These are phyloP conservation scores for Apostasia shenzhenica DNA, from an alignment of 106 monocot species.

Conservation along the genomic window DNA sequence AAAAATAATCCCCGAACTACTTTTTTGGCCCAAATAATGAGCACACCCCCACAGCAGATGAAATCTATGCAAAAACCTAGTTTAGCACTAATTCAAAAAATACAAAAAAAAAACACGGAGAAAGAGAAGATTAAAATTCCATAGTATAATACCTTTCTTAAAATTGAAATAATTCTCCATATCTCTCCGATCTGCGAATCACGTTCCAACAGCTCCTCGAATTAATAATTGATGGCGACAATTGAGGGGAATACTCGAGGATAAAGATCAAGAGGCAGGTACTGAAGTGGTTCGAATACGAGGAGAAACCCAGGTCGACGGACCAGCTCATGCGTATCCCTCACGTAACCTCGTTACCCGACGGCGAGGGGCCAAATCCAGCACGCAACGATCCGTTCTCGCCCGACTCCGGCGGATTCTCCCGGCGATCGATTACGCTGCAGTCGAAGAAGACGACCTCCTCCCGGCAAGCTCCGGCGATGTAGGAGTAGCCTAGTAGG, in stretches of 20 bases:
- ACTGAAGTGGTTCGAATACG: conserved; percentile 78
- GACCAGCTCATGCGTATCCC: conserved; percentile 76
- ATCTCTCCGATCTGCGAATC: background rate
- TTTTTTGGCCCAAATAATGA: no score
- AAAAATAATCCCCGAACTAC: no score
- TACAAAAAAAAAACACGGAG: background rate
- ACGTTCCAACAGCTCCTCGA: conserved; percentile 4
- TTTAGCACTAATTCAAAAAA: background rate
- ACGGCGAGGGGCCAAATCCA: background rate
- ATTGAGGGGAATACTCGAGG: conserved; percentile 69
- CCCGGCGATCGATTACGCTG: background rate
- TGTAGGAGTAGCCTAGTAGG: background rate
- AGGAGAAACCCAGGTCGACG: conserved; percentile 51
- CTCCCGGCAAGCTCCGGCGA: background rate
- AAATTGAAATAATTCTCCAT: conserved; percentile 3
- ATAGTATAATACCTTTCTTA: conserved; percentile 1
- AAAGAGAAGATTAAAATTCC: background rate
- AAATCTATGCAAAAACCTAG: no score
- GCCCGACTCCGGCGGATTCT: background rate
- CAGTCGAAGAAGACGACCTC: background rate
- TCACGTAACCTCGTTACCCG: background rate
- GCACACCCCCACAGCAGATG: no score
- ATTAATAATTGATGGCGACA: conserved; percentile 21
- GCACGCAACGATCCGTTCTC: background rate
- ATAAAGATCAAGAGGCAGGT: conserved; percentile 80